Conservation (phyloP, 2,329 filamentous ascomycete species). For the Alternaria angustiovoidea region DNA sequence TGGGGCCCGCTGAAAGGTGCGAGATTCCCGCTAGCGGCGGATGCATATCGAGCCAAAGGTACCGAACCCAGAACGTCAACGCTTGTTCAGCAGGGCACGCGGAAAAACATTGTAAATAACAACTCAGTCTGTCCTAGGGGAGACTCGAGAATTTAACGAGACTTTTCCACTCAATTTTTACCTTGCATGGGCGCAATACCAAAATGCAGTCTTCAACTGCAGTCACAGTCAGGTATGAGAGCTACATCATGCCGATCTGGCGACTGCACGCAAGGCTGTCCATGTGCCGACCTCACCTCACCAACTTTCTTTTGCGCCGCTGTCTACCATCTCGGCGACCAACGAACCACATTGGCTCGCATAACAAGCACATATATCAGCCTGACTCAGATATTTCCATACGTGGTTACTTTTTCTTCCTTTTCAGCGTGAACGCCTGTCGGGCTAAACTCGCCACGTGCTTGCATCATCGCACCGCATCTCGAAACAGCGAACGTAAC, state of each 20-base stretch:
- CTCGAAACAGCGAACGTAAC: background rate
- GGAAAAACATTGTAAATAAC: background rate
- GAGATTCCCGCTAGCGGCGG: slow-evolving; percentile 24
- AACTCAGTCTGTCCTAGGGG: background rate
- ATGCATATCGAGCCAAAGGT: slow-evolving; percentile 19
- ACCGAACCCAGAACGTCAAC: slow-evolving; percentile 18
- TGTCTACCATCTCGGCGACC: background rate
- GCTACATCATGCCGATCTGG: slow-evolving; percentile 15
- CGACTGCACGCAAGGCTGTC: slow-evolving; percentile 9
- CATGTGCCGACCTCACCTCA: slow-evolving; percentile 3
- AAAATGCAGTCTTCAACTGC: background rate
- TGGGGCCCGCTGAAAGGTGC: slow-evolving; percentile 22
- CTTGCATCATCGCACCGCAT: background rate
- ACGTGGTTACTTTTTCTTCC: background rate
- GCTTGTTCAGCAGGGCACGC: slow-evolving; percentile 9
- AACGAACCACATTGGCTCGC: slow-evolving; percentile 2
- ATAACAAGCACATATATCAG: background rate
- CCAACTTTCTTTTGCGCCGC: slow-evolving; percentile 9
- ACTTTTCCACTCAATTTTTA: background rate
- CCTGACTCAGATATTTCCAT: background rate
- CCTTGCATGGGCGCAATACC: background rate
- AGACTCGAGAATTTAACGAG: background rate
- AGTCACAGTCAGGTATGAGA: slow-evolving; percentile 11
- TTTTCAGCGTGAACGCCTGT: slow-evolving; percentile 4
- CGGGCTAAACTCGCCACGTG: background rate